Base-by-base conservation (phyloP, 2,329 filamentous ascomycete genomes). In the Epicoccum sorghinum region DNA sequence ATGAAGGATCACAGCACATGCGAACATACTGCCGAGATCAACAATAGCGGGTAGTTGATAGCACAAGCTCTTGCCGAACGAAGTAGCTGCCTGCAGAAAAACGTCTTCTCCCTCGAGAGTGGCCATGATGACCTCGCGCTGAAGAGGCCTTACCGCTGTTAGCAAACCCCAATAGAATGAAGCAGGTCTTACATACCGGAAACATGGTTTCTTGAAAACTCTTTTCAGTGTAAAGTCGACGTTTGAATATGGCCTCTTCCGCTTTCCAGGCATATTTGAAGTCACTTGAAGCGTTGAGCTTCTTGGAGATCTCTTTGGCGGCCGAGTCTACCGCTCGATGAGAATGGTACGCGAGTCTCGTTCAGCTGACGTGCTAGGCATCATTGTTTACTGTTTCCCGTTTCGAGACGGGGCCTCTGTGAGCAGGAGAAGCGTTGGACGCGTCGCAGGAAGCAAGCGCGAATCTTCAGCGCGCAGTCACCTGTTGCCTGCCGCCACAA, bases 51-150 rank as follows among this genome's bases (percentile, higher is more conserved):
- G 93, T 1, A 97, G 82, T 72, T 97, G 93, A 71, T 93, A 97
- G 77, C 93, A 97, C 47, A 97, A 75, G 68, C 91, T 96, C 75
- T 97, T 97, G 37, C 93, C 93, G 73, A 97, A 97, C 8, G 89
- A 91, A 3, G 90, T 93, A 49, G 90, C 90, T 41, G 93, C 93
- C 75, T 97, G 93, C 1, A 98, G 83, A 69, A 96, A 97, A 38
- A 98, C 89, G 87, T 98, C 93, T 59, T 93, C 83, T 13, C 91
- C 89, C 51, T 89, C 85, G 7, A 97, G 81, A 3, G 90, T 90
- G 7, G 91, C 89, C 53, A 83, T 81, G 50, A 98, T 93, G 52
- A 97, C 92, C 68, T 98, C 92, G 55, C 90, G 86, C 71, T 97
- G 93, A 33, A 90, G 80, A 9, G 92, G 91, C 64, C 91, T 92